phyloP scores from a whole-genome alignment of 208 protist genomes.

The Acanthamoeba quina region DNA sequence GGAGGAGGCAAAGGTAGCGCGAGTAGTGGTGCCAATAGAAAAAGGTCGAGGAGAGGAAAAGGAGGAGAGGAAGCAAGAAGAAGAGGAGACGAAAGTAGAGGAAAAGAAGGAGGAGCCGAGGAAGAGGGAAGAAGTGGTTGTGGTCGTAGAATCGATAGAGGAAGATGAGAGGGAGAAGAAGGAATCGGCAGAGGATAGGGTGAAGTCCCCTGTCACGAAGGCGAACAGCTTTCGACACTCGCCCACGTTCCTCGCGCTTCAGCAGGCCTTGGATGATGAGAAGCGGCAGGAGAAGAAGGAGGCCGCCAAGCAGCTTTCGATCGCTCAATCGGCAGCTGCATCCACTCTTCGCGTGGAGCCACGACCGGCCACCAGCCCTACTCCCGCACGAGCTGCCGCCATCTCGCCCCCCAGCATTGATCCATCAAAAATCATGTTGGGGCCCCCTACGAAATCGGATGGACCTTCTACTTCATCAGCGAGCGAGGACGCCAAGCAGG shows the following conservation, averaged over 20 bases:
- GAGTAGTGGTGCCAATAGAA: background rate
- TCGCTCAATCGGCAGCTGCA: background rate
- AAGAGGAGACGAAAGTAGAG: background rate
- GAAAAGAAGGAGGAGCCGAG: background rate
- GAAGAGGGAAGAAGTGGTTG: background rate
- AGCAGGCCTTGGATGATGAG: constrained; percentile 6
- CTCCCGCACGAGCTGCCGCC: background rate
- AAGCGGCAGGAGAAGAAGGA: background rate
- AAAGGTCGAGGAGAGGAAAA: background rate
- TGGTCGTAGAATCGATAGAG: background rate
- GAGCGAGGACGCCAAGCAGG: background rate
- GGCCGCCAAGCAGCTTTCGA: background rate
- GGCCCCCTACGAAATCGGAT: background rate
- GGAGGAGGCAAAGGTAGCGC: background rate
- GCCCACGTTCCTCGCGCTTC: constrained; percentile 7
- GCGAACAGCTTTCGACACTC: background rate
- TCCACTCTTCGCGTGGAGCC: background rate
- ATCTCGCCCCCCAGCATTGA: background rate
- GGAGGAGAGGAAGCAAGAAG: background rate
- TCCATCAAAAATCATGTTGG: background rate
- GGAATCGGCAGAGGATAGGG: background rate
- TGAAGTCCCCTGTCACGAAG: background rate
- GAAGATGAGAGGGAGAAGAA: background rate
- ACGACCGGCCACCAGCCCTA: no score
- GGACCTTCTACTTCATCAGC: no score